Base-by-base conservation (phyloP, 768 basidiomycete species). In the Exsudoporus frostii region DNA sequence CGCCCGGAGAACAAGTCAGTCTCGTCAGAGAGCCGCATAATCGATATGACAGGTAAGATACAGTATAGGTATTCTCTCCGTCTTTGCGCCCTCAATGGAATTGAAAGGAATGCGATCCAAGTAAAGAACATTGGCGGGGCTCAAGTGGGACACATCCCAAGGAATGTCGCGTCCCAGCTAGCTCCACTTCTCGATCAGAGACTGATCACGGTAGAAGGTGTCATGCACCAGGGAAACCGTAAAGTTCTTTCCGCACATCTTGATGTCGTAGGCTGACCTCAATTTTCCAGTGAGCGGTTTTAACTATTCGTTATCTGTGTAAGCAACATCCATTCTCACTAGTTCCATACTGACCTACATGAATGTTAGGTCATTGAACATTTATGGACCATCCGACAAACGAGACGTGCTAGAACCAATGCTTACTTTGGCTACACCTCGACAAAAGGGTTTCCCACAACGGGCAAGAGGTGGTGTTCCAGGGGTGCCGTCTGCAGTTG, bases 81-180 rank as follows among this genome's bases (percentile, higher is more conserved):
- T 17, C 20, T 33, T 19, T 33, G 5, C 41, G 15, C 25, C 34
- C 8, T 50, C 17, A 19, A 48, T 13, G 25, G 50, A 45, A 1
- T 43, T 4, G 27, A 17, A 49, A 90, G 86, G 27, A 90, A 91
- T 67, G 86, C 88, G 2, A 85, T 92, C 24, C 82, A 90, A 73
- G 91, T 94, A 25, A 76, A 80, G 65, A 95, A 95, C 63, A 91
- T 92, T 38, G 75, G 78, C 2, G 74, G 76, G 1, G 72, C 72
- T 13, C 87, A 92, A 78, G 91, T 95, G 3, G 92, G 92, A 2
- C 92, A 94, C 69, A 65, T 94, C 22, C 85, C 89, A 2, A 77
- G 79, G 32, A 71, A 69, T 20, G 76, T 86, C 13, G 88, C 82
- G 0, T 48, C 66, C 0, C 78, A 79, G 59, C 73, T 94, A 17